Evolutionary conservation across 1,284 basidiomycete species (phyloP), one percentile per base, ranked within the genome.

Genomic region (Rhodofomes roseus): DNA sequence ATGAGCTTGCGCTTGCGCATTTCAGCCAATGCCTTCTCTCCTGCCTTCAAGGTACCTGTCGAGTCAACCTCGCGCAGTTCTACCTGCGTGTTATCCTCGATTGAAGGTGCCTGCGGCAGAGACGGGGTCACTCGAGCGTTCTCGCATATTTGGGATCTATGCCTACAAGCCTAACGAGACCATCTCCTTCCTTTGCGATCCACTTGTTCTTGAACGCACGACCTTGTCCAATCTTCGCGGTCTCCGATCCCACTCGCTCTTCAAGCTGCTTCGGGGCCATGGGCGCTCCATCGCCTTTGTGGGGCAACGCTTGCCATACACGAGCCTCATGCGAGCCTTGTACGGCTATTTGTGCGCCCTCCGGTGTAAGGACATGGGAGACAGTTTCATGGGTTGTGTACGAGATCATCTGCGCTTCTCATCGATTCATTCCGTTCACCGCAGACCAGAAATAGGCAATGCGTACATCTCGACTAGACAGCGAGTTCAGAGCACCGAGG

Each of bases 151-250:
- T 34, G 14, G 3, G 18, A 7, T 1, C n/a, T 11, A 53, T 48
- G 81, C 92, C 67, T 58, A 96, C 94, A 61, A 89, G 79, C 75
- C 91, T 90, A 57, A 98, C 87, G 62, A 98, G 87, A 22, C 94
- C 93, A 64, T 87, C 84, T 3, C 92, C 93, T 64, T 96, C 92
- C 75, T 98, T 98, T 31, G 81, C 83, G 65, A 98, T 95, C 96
- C 97, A 99, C 65, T 92, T 93, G 71, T 93, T 96, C 79, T 96
- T 97, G 84, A 99, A 98, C 23, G 96, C 97, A 64, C 92, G 86
- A 29, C 90, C 90, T 75, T 99, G 97, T 2, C 97, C 97, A 62
- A 91, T 83, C 78, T 95, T 96, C 20, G 92, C 87, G 5, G 85
- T 83, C 66, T 96, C 93, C 59, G 90, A 87, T 11, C 95, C 95